Evolutionary conservation across 805 yeast species (phyloP), one percentile per base, ranked within the genome.

Genomic region (Suhomyces emberorum): DNA sequence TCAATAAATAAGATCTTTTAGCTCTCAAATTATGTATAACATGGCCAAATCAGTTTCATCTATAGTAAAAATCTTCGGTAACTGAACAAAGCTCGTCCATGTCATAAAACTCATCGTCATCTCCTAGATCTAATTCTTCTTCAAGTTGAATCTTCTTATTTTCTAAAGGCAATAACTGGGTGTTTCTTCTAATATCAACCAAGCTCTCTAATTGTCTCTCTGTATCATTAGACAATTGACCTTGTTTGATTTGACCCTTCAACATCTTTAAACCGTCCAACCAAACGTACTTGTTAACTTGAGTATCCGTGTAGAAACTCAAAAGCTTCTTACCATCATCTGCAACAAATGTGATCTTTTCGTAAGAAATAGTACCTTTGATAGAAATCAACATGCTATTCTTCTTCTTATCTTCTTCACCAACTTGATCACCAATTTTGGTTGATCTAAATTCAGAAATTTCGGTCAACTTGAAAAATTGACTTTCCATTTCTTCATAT

Each of bases 241-340:
- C 62, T 1, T 54, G 52, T 15, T 54, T 54, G 3, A 48, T 53
- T 43, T 52, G 47, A 4, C 67, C 69, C 42, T 59, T 61, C 45
- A 67, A 62, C 69, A 68, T 61, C 49, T 76, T 77, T 37, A 86
- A 56, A 0, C 95, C 95, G 59, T 87, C 95, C 23, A 82, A 62
- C 95, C 95, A 87, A 6, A 80, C 75, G 36, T 74, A 76, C 28
- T 82, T 77, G 32, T 77, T 72, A 32, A 81, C 86, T 44, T 74
- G 73, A 1, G 86, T 81, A 40, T 83, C 89, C 10, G 85, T 75
- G 52, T 72, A 85, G 48, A 85, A 81, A n/a, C 69, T 56, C 37
- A 85, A 66, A 8, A 79, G 45, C 14, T 61, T 51, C 28, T 70
- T 68, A 23, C 60, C 60, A 52, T 47, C 69, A 51, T 46, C 69